Percentiles rank a stretch among this genome's conserved stretches.
Conservation (phyloP, 2,329 filamentous ascomycete species). For the Mariannaea sp. region DNA sequence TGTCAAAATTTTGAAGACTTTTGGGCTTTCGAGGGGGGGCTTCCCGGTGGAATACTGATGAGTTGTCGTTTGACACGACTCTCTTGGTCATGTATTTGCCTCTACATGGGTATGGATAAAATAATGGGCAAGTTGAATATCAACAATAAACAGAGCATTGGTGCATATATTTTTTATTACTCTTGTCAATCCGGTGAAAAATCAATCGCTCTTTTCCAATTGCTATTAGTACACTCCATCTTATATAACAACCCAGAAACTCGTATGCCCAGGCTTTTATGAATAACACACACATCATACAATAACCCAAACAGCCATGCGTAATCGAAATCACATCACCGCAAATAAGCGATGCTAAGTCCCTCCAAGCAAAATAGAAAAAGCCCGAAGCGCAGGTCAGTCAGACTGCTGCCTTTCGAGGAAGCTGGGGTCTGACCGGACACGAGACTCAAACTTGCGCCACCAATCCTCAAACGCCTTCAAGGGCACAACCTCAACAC, state of each 20-base stretch:
- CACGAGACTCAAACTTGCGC: constrained; percentile 88
- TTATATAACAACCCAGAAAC: too few relatives aligned
- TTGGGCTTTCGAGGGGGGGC: neutral
- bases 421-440: constrained; percentile 86
- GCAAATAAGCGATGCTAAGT: too few relatives aligned
- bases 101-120: neutral
- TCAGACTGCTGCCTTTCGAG: constrained; percentile 66
- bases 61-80: neutral
- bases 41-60: neutral
- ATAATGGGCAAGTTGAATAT: neutral
- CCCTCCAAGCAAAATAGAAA: neutral
- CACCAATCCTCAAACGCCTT: constrained; percentile 98
- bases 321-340: too few relatives aligned
- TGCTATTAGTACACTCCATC: too few relatives aligned
- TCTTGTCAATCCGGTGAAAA: neutral
- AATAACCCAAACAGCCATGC: too few relatives aligned
- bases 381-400: constrained; percentile 7
- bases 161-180: neutral
- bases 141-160: neutral
- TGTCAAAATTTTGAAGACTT: neutral
- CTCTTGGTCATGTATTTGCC: neutral
- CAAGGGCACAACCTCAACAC: constrained; percentile 87
- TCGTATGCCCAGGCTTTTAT: too few relatives aligned
- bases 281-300: too few relatives aligned
- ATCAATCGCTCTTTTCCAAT: neutral